A percentile compares a stretch with the other conserved stretches of the same genome.
Evolutionary conservation across 2,329 filamentous ascomycete species (phyloP).

Genomic region (Didymosphaeria variabile): DNA sequence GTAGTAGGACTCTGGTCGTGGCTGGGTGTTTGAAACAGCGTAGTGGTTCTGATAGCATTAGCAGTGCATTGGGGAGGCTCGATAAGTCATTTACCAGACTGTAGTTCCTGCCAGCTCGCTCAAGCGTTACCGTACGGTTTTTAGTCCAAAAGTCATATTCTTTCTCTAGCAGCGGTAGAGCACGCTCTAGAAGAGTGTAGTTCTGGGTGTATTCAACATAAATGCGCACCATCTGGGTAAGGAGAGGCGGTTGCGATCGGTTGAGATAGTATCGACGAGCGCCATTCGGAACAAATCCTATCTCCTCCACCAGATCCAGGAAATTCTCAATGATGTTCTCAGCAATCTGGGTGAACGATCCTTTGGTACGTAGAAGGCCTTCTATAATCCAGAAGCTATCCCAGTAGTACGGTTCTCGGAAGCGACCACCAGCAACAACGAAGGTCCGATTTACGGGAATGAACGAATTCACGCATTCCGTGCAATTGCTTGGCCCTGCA

Average conservation of each 20-base stretch:
- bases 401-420: constrained; percentile 77
- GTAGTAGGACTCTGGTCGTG: constrained; percentile 72
- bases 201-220: constrained; percentile 74
- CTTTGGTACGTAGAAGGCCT: constrained; percentile 70
- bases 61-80: background rate
- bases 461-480: constrained; percentile 70
- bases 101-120: constrained; percentile 59
- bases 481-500: constrained; percentile 58
- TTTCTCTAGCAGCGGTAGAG: constrained; percentile 68
- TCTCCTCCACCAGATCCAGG: constrained; percentile 70
- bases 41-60: constrained; percentile 61
- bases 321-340: constrained; percentile 76
- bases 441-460: constrained; percentile 73
- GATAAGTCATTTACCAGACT: constrained; percentile 49
- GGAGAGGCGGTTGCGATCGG: constrained; percentile 71
- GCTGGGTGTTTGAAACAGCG: constrained; percentile 70
- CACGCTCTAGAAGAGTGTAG: constrained; percentile 66
- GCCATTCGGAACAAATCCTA: constrained; percentile 74
- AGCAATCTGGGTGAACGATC: constrained; percentile 69
- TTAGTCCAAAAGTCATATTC: constrained; percentile 71
- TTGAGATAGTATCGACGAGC: constrained; percentile 74
- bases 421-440: constrained; percentile 75
- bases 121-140: constrained; percentile 67
- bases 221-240: constrained; percentile 71
- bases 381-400: constrained; percentile 75